Evolutionary conservation across 2,329 filamentous ascomycete genomes (phyloP).

Genomic region (Gnomoniopsis sp.): DNA sequence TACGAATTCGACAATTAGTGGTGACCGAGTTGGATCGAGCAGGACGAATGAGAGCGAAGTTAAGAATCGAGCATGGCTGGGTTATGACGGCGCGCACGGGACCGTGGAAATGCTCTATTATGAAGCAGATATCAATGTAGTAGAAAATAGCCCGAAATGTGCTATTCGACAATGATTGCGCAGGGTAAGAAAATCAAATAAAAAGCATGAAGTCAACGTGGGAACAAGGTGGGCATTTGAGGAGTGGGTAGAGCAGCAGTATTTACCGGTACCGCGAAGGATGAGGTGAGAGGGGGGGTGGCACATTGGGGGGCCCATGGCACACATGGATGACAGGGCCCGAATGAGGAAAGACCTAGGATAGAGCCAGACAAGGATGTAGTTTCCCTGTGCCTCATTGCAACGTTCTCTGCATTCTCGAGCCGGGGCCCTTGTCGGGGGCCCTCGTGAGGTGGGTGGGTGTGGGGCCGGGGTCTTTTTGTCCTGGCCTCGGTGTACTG

Average conservation of each 20-base stretch:
- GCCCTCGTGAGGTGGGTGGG: no score
- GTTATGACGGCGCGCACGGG: not conserved
- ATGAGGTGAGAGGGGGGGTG: constrained; percentile 4
- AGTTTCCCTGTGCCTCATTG: no score
- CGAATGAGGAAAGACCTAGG: not conserved
- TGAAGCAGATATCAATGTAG: constrained; percentile 10
- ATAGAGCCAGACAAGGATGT: not conserved
- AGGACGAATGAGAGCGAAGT: not conserved
- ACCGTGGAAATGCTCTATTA: not conserved
- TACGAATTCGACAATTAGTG: not conserved
- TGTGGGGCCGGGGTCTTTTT: no score
- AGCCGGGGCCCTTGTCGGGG: no score
- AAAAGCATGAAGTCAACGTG: constrained; percentile 1
- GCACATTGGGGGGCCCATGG: not conserved
- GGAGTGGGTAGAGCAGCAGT: constrained; percentile 13
- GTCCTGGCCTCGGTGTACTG: no score
- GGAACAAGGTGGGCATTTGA: not conserved
- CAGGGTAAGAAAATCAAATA: not conserved
- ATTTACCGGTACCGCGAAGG: not conserved
- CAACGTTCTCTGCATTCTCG: no score
- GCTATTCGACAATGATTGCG: not conserved
- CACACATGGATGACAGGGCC: not conserved
- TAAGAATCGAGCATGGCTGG: constrained; percentile 6
- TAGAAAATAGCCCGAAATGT: not conserved
- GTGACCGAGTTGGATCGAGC: not conserved